Evolutionary conservation across 2,329 filamentous ascomycete species (phyloP).

Genomic region (Didymella pomorum): DNA sequence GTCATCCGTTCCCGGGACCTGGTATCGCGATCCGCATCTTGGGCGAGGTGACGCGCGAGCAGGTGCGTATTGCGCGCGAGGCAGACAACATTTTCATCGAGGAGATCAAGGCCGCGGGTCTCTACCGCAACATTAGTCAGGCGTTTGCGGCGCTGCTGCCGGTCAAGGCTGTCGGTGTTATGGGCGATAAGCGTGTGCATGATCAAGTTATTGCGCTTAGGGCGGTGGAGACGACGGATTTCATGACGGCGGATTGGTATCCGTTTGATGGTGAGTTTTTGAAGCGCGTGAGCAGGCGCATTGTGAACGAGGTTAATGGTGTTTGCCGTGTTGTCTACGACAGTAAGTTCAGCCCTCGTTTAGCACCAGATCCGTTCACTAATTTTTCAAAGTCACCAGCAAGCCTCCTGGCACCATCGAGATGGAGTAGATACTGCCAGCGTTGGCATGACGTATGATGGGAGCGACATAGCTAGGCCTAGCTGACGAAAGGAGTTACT

Average conservation of each 20-base stretch:
- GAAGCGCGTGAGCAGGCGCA: slow-evolving; percentile 69
- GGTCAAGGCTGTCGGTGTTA: slow-evolving; percentile 71
- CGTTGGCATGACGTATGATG: not conserved
- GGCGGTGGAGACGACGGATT: slow-evolving; percentile 70
- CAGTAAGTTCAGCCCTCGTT: slow-evolving; percentile 55
- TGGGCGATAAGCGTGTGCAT: slow-evolving; percentile 74
- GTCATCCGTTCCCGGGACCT: slow-evolving; percentile 80
- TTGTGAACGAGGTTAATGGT: slow-evolving; percentile 78
- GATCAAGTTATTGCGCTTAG: slow-evolving; percentile 68
- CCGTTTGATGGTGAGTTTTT: slow-evolving; percentile 72
- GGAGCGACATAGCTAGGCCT: slow-evolving; percentile 6
- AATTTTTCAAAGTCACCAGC: slow-evolving; percentile 68
- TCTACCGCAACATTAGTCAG: slow-evolving; percentile 76
- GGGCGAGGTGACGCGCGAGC: slow-evolving; percentile 82
- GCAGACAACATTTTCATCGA: slow-evolving; percentile 81
- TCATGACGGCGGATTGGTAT: slow-evolving; percentile 79
- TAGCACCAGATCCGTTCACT: no score
- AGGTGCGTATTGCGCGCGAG: slow-evolving; percentile 79
- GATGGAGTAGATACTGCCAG: slow-evolving; percentile 64
- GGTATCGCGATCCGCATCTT: slow-evolving; percentile 81
- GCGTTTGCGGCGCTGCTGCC: slow-evolving; percentile 74
- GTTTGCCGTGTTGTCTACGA: slow-evolving; percentile 77
- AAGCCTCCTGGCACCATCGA: slow-evolving; percentile 78
- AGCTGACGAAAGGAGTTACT: slow-evolving; percentile 3
- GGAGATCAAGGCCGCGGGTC: slow-evolving; percentile 74